Evolutionary conservation across 2,329 filamentous ascomycete genomes (phyloP), one percentile per base, ranked within the genome.

Genomic region (Tolypocladium amazonense): DNA sequence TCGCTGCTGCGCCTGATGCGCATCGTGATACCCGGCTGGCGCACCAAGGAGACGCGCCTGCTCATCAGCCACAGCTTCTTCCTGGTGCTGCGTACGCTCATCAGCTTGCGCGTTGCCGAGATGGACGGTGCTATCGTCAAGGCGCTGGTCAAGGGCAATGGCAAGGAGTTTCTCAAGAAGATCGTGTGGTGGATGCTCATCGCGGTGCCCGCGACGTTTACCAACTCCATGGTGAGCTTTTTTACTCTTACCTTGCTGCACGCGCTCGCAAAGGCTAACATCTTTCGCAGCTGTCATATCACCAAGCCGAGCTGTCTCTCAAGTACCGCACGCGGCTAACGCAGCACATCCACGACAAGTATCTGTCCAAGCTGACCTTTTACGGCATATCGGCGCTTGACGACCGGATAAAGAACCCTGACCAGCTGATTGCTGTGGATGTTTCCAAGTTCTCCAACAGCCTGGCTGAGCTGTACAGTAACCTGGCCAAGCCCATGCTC

Each of bases 141-240:
- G 76, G 92, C 86, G 64, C 77, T 99, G 59, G 92, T 99, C 54
- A 88, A 92, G 73, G 94, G 94, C 2, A 94, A 88, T 65, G 94
- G 93, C 20, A 90, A 86, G 73, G 92, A 96, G 65, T 99, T 99
- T 66, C 71, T 97, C 67, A 86, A 87, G 66, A 87, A 91, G 0
- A 86, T 99, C 67, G 84, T 95, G 7, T 97, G 93, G 92, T 99
- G 94, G 94, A 99, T 99, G 94, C 73, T 93, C 59, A 94, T 99
- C 65, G 93, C 94, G 33, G 82, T 99, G 20, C 94, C 94, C 12
- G 94, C 94, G 1, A 97, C 94, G 0, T 97, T 97, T 72, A 99
- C 94, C 47, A 99, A 99, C 74, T 97, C 92, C 0, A 99, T 99
- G 94, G 90, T 94, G 74, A 73, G 84, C 3, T 6, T 37, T 12